phyloP scores from a whole-genome alignment of 2,329 filamentous ascomycete species.

The Claviceps purpurea region DNA sequence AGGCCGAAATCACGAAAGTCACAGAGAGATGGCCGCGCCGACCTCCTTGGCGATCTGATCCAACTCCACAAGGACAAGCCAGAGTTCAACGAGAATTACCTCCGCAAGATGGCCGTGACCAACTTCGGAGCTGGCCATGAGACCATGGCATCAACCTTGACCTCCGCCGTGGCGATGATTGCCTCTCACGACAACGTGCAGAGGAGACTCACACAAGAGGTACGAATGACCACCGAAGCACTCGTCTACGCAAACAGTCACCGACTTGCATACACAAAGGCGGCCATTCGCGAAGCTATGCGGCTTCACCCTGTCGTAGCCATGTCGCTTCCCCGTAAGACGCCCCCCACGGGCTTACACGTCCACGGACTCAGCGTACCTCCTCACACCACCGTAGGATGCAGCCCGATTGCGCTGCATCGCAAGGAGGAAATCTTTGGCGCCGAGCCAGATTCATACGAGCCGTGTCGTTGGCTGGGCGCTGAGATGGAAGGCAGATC shows the following conservation, averaged over 20 bases:
- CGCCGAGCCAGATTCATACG: slow-evolving; percentile 26
- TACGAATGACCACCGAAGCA: slow-evolving; percentile 12
- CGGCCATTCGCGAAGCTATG: slow-evolving; percentile 37
- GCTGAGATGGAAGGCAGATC: slow-evolving; percentile 5
- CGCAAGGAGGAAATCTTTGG: slow-evolving; percentile 37
- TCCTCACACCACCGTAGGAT: slow-evolving; percentile 34
- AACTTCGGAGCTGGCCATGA: slow-evolving; percentile 45
- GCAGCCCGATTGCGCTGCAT: slow-evolving; percentile 36
- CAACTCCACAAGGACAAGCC: slow-evolving; percentile 30
- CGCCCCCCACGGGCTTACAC: slow-evolving; percentile 22
- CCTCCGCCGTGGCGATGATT: slow-evolving; percentile 33
- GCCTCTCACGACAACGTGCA: slow-evolving; percentile 24
- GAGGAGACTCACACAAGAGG: slow-evolving; percentile 18
- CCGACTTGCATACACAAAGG: slow-evolving; percentile 15
- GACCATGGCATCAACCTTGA: slow-evolving; percentile 39
- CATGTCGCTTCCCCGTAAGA: slow-evolving; percentile 35
- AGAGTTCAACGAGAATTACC: slow-evolving; percentile 32
- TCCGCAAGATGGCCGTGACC: slow-evolving; percentile 38
- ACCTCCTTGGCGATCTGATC: slow-evolving; percentile 34
- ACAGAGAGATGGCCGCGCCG: slow-evolving; percentile 19
- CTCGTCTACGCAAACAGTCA: slow-evolving; percentile 4
- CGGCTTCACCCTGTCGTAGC: slow-evolving; percentile 36
- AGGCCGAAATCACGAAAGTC: slow-evolving; percentile 17
- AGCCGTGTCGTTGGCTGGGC: slow-evolving; percentile 34
- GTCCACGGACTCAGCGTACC: slow-evolving; percentile 29